These are phyloP conservation scores for Petasospora fabianii DNA, from an alignment of 1,139 yeast genomes.

Conservation along the genomic window DNA sequence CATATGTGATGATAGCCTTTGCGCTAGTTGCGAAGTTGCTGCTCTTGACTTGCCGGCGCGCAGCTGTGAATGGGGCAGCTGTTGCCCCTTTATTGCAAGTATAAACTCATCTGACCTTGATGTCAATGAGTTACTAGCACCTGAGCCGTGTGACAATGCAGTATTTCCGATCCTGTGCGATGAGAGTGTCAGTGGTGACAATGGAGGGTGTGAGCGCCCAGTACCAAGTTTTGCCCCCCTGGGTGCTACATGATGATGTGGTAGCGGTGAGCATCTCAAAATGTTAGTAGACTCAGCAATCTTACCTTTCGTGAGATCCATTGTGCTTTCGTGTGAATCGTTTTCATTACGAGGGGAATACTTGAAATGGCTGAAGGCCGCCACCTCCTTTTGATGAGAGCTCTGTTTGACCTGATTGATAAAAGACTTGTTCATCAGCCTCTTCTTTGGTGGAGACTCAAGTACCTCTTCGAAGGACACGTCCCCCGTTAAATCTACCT, in stretches of 20 bases:
- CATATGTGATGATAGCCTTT: slow-evolving; percentile 24
- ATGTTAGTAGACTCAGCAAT: slow-evolving; percentile 26
- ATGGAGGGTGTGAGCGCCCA: too few species aligned
- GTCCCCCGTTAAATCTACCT: slow-evolving; percentile 20
- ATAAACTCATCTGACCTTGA: slow-evolving; percentile 7
- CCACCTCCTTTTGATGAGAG: slow-evolving; percentile 14
- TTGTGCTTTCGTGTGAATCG: not conserved
- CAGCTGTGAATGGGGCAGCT: slow-evolving; percentile 2
- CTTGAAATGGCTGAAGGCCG: slow-evolving; percentile 3
- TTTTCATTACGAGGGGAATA: not conserved
- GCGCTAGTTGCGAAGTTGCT: slow-evolving; percentile 22
- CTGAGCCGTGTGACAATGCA: slow-evolving; percentile 14
- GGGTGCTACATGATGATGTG: too few species aligned
- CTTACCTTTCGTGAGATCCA: slow-evolving; percentile 17
- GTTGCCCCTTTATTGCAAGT: not conserved
- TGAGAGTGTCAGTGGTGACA: slow-evolving; percentile 4
- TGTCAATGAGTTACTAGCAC: slow-evolving; percentile 11
- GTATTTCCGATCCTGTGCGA: too few species aligned
- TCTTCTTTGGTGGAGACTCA: not conserved
- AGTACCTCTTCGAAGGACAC: slow-evolving; percentile 11
- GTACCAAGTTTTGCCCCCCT: too few species aligned
- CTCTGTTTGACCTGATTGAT: slow-evolving; percentile 21
- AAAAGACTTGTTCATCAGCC: slow-evolving; percentile 15
- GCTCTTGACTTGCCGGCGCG: slow-evolving; percentile 22
- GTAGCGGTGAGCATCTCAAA: slow-evolving; percentile 13